Conservation (phyloP, 768 basidiomycete species). For the Leccinum incarnatum region DNA sequence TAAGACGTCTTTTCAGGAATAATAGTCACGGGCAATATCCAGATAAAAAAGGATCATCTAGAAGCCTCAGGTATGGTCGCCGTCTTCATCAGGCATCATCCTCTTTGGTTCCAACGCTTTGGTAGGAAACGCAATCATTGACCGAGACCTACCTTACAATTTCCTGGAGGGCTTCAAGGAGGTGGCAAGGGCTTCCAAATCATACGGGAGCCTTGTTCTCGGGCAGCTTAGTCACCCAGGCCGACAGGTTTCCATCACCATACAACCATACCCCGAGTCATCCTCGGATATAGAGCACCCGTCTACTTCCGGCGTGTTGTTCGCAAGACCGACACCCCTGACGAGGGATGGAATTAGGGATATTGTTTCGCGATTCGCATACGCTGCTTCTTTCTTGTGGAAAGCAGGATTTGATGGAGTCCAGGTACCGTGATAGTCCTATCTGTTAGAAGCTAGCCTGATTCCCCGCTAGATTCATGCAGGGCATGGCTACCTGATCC, state of each 20-base stretch:
- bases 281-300: slow-evolving; percentile 35
- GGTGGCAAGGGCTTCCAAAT: slow-evolving; percentile 33
- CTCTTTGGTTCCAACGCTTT: background rate
- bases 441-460: background rate
- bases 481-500: slow-evolving; percentile 43
- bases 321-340: slow-evolving; percentile 36
- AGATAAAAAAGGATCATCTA: slow-evolving; percentile 34
- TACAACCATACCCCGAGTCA: slow-evolving; percentile 36
- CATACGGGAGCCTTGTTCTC: slow-evolving; percentile 28
- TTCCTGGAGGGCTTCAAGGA: slow-evolving; percentile 21
- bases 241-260: slow-evolving; percentile 34
- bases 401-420: slow-evolving; percentile 69
- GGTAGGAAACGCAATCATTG: slow-evolving; percentile 33
- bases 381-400: slow-evolving; percentile 52
- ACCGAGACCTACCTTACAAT: slow-evolving; percentile 24
- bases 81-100: background rate
- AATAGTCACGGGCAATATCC: slow-evolving; percentile 33
- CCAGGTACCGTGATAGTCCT: slow-evolving; percentile 33
- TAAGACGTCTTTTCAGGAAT: slow-evolving; percentile 25
- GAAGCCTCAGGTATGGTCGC: slow-evolving; percentile 31
- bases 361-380: slow-evolving; percentile 47
- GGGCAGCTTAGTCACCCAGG: slow-evolving; percentile 35
- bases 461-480: slow-evolving; percentile 36
- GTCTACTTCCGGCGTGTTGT: slow-evolving; percentile 30
- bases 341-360: slow-evolving; percentile 49